Percentiles rank a stretch among this genome's conserved stretches.
Conservation (phyloP, 2,329 filamentous ascomycete species). For the Ascochyta clinopodiicola region DNA sequence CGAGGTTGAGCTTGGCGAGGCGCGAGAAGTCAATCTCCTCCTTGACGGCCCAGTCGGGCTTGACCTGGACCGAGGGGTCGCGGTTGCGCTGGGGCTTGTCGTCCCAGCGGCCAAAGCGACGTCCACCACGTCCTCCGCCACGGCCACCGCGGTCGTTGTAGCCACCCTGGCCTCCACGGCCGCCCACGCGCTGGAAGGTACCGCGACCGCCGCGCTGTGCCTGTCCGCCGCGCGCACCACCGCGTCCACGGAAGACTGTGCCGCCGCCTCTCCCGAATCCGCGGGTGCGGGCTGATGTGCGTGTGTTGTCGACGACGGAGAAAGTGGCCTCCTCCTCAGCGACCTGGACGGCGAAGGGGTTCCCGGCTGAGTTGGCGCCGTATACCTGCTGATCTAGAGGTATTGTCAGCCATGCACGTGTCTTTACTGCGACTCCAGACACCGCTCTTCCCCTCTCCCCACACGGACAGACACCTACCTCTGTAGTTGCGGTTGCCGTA, state of each 20-base stretch:
- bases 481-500: conserved; percentile 88
- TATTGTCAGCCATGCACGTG: conserved; percentile 21
- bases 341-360: conserved; percentile 82
- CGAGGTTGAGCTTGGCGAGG: conserved; percentile 92
- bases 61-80: conserved; percentile 94
- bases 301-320: conserved; percentile 95
- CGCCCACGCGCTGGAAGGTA: conserved; percentile 75
- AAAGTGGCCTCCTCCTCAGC: conserved; percentile 97
- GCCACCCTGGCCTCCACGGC: conserved; percentile 69
- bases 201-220: conserved; percentile 74
- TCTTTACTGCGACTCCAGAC: not conserved
- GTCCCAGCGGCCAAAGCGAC: conserved; percentile 97
- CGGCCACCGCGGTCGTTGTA: conserved; percentile 73
- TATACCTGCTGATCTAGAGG: conserved; percentile 90
- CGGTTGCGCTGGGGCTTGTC: conserved; percentile 97
- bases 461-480: conserved; percentile 62
- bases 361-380: conserved; percentile 81
- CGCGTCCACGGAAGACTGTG: conserved; percentile 84
- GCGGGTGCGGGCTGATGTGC: conserved; percentile 82
- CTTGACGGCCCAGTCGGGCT: conserved; percentile 91
- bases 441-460: too few species aligned
- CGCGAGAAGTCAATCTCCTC: conserved; percentile 99
- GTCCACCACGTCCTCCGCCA: conserved; percentile 74
- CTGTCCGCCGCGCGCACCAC: conserved; percentile 76
- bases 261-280: conserved; percentile 84